A percentile compares a stretch with the other conserved stretches of the same genome.
phyloP scores from a whole-genome alignment of 1,139 yeast species.

The Wickerhamomyces sp. region DNA sequence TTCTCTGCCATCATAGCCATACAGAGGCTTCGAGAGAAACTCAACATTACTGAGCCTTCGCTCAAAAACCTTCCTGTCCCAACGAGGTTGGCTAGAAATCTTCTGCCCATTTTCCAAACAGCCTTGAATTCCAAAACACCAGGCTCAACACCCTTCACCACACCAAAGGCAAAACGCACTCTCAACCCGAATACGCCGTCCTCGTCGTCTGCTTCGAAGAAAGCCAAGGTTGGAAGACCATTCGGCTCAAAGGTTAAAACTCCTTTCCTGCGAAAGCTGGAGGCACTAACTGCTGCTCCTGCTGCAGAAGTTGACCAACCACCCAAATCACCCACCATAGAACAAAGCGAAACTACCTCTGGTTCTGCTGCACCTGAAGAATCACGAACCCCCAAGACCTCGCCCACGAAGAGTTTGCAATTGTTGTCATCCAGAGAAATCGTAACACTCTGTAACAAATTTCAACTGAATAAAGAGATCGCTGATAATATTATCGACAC shows the following conservation, averaged over 20 bases:
- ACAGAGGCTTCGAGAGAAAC: slow-evolving; percentile 40
- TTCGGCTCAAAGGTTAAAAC: slow-evolving; percentile 12
- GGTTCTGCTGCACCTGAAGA: slow-evolving; percentile 5
- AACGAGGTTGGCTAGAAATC: slow-evolving; percentile 34
- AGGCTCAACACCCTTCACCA: slow-evolving; percentile 5
- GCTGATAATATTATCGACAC: slow-evolving; percentile 48
- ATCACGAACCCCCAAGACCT: background rate
- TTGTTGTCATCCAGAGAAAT: slow-evolving; percentile 43
- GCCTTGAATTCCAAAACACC: slow-evolving; percentile 13
- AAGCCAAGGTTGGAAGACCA: slow-evolving; percentile 10
- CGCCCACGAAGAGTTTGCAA: slow-evolving; percentile 6
- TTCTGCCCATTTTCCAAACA: slow-evolving; percentile 11
- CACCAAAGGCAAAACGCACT: slow-evolving; percentile 11
- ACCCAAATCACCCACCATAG: background rate
- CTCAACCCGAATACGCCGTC: slow-evolving; percentile 2
- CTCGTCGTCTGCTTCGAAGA: slow-evolving; percentile 9
- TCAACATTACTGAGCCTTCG: slow-evolving; percentile 43
- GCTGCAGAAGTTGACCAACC: background rate
- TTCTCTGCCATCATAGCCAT: slow-evolving; percentile 59
- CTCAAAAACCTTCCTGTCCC: slow-evolving; percentile 53
- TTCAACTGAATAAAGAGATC: slow-evolving; percentile 51
- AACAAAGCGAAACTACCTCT: slow-evolving; percentile 4
- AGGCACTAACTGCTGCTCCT: slow-evolving; percentile 12
- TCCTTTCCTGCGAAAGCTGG: slow-evolving; percentile 11
- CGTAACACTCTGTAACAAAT: slow-evolving; percentile 55